Conservation (phyloP, 1,139 yeast genomes). For the Debaryomyces nepalensis region DNA sequence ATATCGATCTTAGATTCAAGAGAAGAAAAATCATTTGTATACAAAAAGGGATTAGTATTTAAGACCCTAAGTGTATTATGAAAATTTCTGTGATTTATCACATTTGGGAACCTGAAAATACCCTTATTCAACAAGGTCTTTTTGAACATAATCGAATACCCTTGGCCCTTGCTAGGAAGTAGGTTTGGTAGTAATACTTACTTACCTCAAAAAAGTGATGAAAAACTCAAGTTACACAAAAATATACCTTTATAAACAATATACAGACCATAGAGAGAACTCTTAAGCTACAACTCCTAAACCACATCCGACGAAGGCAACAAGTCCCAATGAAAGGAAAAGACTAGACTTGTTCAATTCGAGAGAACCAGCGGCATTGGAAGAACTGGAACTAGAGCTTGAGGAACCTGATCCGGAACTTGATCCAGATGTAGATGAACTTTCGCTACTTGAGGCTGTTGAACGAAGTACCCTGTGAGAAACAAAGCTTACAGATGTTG, state of each 20-base stretch:
- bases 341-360: constrained; percentile 10
- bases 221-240: constrained; percentile 6
- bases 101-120: not conserved
- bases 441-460: constrained; percentile 13
- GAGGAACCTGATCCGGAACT: constrained; percentile 13
- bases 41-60: constrained; percentile 17
- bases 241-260: not conserved
- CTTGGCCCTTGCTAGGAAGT: not conserved
- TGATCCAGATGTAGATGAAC: constrained; percentile 9
- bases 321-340: constrained; percentile 5
- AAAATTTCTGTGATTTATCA: constrained; percentile 1
- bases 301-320: constrained; percentile 9
- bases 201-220: not conserved
- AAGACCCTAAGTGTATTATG: constrained; percentile 4
- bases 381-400: constrained; percentile 8
- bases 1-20: constrained; percentile 18
- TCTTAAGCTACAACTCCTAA: not conserved
- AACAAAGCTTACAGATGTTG: constrained; percentile 14
- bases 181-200: not conserved
- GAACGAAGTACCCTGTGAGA: constrained; percentile 14
- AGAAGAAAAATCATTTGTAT: constrained; percentile 19
- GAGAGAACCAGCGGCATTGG: constrained; percentile 6
- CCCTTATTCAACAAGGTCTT: not conserved
- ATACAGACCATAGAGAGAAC: not conserved
- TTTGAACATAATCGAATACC: constrained; percentile 3